Evolutionary conservation across 139 green algal species (phyloP).

Genomic region (Ettlia oleoabundans): DNA sequence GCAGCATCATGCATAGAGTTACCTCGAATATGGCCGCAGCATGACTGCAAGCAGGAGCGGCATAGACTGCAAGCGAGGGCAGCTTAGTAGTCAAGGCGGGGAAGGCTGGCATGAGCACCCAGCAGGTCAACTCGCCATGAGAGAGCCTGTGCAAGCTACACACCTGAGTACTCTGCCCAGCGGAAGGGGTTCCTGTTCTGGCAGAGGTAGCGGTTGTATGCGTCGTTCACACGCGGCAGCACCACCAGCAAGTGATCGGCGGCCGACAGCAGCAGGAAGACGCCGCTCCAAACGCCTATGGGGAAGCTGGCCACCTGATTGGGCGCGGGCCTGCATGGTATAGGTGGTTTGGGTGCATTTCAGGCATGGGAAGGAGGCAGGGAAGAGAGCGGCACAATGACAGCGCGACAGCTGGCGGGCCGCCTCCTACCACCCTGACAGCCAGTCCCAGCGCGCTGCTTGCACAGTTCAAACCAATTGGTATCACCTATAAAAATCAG

Average conservation of each 20-base stretch:
- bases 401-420: neutral
- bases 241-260: slow-evolving; percentile 19
- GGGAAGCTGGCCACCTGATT: slow-evolving; percentile 35
- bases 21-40: too few species aligned
- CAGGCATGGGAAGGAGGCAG: too few species aligned
- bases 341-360: too few species aligned
- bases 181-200: slow-evolving; percentile 35
- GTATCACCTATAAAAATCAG: slow-evolving; percentile 17
- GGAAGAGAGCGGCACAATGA: too few species aligned
- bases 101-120: neutral
- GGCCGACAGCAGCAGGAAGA: slow-evolving; percentile 35
- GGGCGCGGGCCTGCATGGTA: slow-evolving; percentile 12
- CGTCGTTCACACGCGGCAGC: slow-evolving; percentile 8
- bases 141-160: neutral
- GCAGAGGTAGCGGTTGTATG: slow-evolving; percentile 27
- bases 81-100: neutral
- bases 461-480: neutral
- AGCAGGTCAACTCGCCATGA: neutral
- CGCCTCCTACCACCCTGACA: neutral
- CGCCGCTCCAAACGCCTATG: slow-evolving; percentile 8
- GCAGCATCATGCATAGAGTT: too few species aligned
- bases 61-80: too few species aligned
- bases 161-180: slow-evolving; percentile 36
- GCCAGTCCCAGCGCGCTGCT: neutral
- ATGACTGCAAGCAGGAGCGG: too few species aligned